Evolutionary conservation across 2,329 filamentous ascomycete genomes (phyloP).

Genomic region (Aspergillus jensenii): DNA sequence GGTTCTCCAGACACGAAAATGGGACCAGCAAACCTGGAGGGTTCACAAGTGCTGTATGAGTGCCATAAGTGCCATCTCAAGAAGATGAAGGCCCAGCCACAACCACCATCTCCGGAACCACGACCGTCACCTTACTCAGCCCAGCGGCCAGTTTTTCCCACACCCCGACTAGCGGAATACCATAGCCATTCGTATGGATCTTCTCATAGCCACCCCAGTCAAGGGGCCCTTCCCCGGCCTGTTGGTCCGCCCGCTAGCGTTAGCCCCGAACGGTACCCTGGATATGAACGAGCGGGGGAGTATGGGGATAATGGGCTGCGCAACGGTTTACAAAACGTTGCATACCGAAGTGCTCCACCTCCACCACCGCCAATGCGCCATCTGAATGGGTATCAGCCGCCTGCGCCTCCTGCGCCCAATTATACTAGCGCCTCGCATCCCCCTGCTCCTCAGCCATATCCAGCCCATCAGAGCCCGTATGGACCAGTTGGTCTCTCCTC

Average conservation of each 20-base stretch:
- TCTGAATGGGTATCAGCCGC: slow-evolving; percentile 50
- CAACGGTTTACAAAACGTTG: slow-evolving; percentile 35
- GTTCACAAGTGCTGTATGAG: slow-evolving; percentile 55
- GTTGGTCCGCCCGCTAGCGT: slow-evolving; percentile 29
- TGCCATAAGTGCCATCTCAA: slow-evolving; percentile 71
- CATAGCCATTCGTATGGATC: slow-evolving; percentile 29
- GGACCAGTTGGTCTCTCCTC: slow-evolving; percentile 35
- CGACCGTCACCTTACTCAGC: slow-evolving; percentile 35
- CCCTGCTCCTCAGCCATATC: slow-evolving; percentile 36
- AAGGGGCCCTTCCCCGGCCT: slow-evolving; percentile 28
- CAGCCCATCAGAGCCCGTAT: slow-evolving; percentile 40
- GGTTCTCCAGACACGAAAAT: slow-evolving; percentile 16
- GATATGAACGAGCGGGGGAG: slow-evolving; percentile 36
- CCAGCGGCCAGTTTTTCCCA: slow-evolving; percentile 35
- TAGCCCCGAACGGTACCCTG: slow-evolving; percentile 33
- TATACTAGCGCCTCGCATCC: slow-evolving; percentile 32
- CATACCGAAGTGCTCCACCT: slow-evolving; percentile 39
- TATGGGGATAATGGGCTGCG: slow-evolving; percentile 31
- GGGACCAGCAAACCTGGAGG: slow-evolving; percentile 16
- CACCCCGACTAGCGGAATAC: slow-evolving; percentile 33
- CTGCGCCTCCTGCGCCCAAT: slow-evolving; percentile 20
- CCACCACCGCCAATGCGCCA: slow-evolving; percentile 54
- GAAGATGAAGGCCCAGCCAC: slow-evolving; percentile 36
- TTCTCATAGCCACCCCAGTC: slow-evolving; percentile 31
- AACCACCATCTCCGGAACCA: slow-evolving; percentile 33